Base-by-base conservation (phyloP, 1,139 yeast genomes). In the Yamadazyma pseudoaaseri region DNA sequence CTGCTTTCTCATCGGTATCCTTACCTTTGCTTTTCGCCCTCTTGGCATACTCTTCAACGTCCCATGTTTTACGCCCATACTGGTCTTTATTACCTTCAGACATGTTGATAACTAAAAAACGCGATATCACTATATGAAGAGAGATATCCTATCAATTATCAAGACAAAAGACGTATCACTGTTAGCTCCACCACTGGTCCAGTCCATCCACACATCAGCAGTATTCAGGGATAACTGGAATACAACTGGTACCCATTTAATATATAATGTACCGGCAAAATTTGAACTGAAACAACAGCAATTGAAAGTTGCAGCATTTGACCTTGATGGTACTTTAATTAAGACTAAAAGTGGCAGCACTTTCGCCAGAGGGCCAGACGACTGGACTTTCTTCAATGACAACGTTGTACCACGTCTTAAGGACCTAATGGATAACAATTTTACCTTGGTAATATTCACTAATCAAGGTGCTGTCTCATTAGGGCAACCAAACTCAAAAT, bases 401-500 rank as follows among this genome's bases (percentile, higher is more conserved):
- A 33, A 27, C 4, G 65, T 70, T 3, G 35, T 54, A 0, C 41
- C 49, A 5, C 64, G 48, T 33, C 52, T 76, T 16, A 44, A 47
- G 10, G 37, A 51, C 15, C 41, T 58, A 8, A 33, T 49, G 2
- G 43, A 51, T 1, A 44, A 56, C 5, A 53, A 55, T 4, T 65
- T 63, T 42, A 24, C 70, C 1, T 54, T 87, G 4, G 92, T 81
- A 10, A 73, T 92, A 2, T 86, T 92, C 53, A 78, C 97, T 3
- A 92, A 92, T 52, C 98, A 92, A 52, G 96, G 90, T n/a, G 78
- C 74, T 0, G 73, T 79, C 3, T 29, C 44, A 13, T 55, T 68
- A 2, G 71, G 69, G 6, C 51, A 51, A 2, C 44, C 42, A 8
- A 56, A 60, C 10, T 66, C 78, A 3, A 83, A 81, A 49, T 73